Conservation (phyloP, 768 basidiomycete species). For the Roridomyces roridus region DNA sequence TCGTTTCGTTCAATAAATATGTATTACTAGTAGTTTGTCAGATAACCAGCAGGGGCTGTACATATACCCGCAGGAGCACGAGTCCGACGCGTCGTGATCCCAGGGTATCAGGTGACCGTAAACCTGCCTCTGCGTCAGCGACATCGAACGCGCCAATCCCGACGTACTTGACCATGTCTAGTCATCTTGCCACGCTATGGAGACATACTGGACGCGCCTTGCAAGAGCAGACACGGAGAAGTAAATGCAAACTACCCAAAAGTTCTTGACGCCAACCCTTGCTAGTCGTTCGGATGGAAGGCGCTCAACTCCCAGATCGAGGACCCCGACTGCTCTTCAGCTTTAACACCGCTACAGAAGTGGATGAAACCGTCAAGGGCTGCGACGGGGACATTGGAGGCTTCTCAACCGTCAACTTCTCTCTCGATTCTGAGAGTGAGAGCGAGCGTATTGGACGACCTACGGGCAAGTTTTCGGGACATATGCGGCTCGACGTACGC, state of each 20-base stretch:
- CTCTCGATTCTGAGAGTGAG: conserved; percentile 61
- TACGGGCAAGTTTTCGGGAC: conserved; percentile 80
- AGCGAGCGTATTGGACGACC: conserved; percentile 50
- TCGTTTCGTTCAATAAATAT: too few relatives aligned
- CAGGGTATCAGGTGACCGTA: too few relatives aligned
- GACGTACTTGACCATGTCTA: conserved; percentile 6
- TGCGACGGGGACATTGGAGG: conserved; percentile 92
- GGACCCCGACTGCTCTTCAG: conserved; percentile 69
- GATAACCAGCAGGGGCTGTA: not conserved
- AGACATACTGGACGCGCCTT: conserved; percentile 13
- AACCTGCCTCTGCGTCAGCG: too few relatives aligned
- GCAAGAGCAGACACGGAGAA: conserved; percentile 11
- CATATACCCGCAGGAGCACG: too few relatives aligned
- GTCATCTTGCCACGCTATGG: conserved; percentile 24
- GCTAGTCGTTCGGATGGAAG: conserved; percentile 79
- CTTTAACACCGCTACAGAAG: conserved; percentile 64
- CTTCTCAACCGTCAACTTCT: conserved; percentile 77
- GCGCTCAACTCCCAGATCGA: conserved; percentile 67
- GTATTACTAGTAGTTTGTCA: not conserved
- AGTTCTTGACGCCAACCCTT: not conserved
- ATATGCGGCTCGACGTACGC: conserved; percentile 74
- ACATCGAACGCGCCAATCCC: not conserved
- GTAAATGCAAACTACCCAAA: conserved; percentile 2
- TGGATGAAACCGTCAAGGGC: conserved; percentile 74
- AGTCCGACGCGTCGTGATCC: too few relatives aligned